These are phyloP conservation scores for Trichoderma guizhouense DNA, from an alignment of 2,329 filamentous ascomycete species.

Conservation along the genomic window DNA sequence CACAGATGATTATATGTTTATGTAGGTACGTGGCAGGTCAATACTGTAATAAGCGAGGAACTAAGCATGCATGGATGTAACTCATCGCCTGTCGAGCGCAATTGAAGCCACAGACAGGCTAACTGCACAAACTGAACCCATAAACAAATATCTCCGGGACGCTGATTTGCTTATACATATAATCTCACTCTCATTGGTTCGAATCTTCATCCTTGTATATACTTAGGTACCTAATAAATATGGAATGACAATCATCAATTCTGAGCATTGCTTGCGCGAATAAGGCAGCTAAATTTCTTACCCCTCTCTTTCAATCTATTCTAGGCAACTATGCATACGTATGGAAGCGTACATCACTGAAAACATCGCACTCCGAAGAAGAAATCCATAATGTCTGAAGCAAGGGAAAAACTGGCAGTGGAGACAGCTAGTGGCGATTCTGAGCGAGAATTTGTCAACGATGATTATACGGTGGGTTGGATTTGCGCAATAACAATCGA, in stretches of 20 bases:
- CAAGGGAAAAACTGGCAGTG: background rate
- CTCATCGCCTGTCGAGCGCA: too few relatives aligned
- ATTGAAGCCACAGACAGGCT: too few relatives aligned
- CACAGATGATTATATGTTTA: too few relatives aligned
- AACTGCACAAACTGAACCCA: too few relatives aligned
- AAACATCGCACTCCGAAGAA: background rate
- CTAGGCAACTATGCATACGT: background rate
- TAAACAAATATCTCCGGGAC: too few relatives aligned
- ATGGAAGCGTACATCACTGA: background rate
- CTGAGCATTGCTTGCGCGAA: background rate
- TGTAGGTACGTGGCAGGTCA: too few relatives aligned
- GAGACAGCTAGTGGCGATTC: background rate
- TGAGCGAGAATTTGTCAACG: background rate
- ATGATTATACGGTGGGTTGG: constrained; percentile 33
- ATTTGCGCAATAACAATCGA: constrained; percentile 32
- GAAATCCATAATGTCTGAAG: background rate
- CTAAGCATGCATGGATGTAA: too few relatives aligned
- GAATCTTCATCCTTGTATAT: background rate
- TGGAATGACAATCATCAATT: background rate
- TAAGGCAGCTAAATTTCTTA: background rate
- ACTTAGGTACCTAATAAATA: background rate
- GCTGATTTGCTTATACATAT: too few relatives aligned
- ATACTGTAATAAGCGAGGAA: too few relatives aligned
- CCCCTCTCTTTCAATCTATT: background rate
- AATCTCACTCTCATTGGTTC: background rate